A percentile compares a stretch with the other conserved stretches of the same genome.
phyloP scores from a whole-genome alignment of 2,329 filamentous ascomycete species.

The Mollisiaceae sp. region DNA sequence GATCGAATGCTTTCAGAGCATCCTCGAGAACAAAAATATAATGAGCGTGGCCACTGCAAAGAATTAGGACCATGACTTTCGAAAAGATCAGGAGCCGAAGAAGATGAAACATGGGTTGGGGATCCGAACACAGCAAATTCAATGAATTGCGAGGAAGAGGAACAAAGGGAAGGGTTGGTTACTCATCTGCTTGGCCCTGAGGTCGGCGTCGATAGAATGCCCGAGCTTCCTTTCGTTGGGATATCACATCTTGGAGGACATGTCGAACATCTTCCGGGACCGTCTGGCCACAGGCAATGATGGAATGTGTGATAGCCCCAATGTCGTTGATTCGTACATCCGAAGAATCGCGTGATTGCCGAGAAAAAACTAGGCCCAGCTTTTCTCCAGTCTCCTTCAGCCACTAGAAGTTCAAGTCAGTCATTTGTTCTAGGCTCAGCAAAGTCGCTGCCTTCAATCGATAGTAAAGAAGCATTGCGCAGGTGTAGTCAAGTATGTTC shows the following conservation, averaged over 20 bases:
- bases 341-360: background rate
- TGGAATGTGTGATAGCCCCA: background rate
- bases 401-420: constrained; percentile 10
- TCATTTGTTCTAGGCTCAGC: background rate
- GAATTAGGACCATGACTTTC: no score
- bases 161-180: no score
- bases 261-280: constrained; percentile 17
- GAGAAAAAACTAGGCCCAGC: background rate
- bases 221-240: constrained; percentile 14
- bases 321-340: constrained; percentile 15
- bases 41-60: constrained; percentile 18
- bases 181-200: constrained; percentile 6
- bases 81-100: no score
- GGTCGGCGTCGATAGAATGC: constrained; percentile 5
- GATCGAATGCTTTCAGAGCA: constrained; percentile 9
- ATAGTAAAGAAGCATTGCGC: no score
- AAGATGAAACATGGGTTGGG: no score
- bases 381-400: constrained; percentile 23
- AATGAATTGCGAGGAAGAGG: no score
- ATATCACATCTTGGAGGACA: constrained; percentile 20
- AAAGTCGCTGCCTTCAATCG: no score
- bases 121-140: no score
- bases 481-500: no score
- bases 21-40: constrained; percentile 20
- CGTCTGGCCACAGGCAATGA: background rate